These are phyloP conservation scores for Halenospora varia DNA, from an alignment of 495 filamentous ascomycete species.

Conservation along the genomic window DNA sequence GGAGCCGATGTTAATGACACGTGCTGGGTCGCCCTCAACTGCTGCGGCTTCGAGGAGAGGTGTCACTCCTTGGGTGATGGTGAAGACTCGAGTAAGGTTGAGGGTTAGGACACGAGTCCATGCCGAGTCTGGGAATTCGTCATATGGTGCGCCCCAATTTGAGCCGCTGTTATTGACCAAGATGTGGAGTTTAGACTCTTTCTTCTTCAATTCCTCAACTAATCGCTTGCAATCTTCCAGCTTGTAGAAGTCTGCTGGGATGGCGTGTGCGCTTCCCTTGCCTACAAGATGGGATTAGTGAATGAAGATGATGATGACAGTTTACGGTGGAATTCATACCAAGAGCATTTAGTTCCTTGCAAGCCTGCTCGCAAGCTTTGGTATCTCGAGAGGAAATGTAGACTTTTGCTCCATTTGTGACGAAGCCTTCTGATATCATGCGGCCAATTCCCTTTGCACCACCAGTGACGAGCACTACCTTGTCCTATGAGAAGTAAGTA, in stretches of 20 bases:
- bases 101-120: slow-evolving; percentile 72
- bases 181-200: slow-evolving; percentile 67
- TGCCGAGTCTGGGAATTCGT: slow-evolving; percentile 63
- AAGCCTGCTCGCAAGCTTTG: slow-evolving; percentile 55
- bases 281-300: no score
- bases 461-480: slow-evolving; percentile 40
- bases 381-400: slow-evolving; percentile 77
- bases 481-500: slow-evolving; percentile 21
- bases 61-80: slow-evolving; percentile 67
- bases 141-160: slow-evolving; percentile 65
- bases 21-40: slow-evolving; percentile 44
- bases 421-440: slow-evolving; percentile 78
- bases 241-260: slow-evolving; percentile 71
- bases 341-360: slow-evolving; percentile 55
- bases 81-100: slow-evolving; percentile 78
- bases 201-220: slow-evolving; percentile 56
- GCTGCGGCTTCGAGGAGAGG: slow-evolving; percentile 58
- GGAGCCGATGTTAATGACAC: slow-evolving; percentile 74
- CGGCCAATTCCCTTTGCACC: slow-evolving; percentile 64
- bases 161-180: slow-evolving; percentile 80
- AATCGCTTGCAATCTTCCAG: slow-evolving; percentile 64
- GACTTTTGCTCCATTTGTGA: slow-evolving; percentile 75
- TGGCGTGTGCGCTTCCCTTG: slow-evolving; percentile 57
- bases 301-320: no score
- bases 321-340: slow-evolving; percentile 32